Base-by-base conservation (phyloP, 2,329 filamentous ascomycete species). In the Boeremia exigua region DNA sequence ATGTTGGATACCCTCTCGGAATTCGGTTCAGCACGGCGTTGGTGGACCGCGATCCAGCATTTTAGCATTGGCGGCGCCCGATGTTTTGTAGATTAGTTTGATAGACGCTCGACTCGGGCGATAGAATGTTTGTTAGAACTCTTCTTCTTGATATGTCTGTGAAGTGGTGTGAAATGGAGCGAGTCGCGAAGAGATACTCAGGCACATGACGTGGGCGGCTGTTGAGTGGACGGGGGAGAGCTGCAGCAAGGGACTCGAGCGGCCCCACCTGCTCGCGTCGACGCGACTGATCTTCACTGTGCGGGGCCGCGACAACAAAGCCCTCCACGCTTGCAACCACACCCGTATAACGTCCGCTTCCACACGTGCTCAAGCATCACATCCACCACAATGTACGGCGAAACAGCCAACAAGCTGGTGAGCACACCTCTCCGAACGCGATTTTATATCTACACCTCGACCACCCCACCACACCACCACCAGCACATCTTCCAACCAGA, bases 341-440 rank as follows among this genome's bases (percentile, higher is more conserved):
- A 14, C 7, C 27, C 15, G 4, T 11, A 7, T 11, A 48, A 38
- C 17, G 17, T 17, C 8, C 17, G 1, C 11, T 17, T 33, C 10
- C 37, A 14, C 28, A 17, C 27, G 45, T n/a, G 23, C 9, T 8
- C 19, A 15, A 14, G 4, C 14, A 7, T 12, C 19, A 25, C 12
- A 10, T 3, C 14, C n/a, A 12, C 40, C 37, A 56, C 6, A 12
- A 96, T 96, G 92, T 95, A 96, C 77, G 92, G 92, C 65, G 92
- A 96, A 74, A 80, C 91, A 56, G 91, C 90, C 46, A 90, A 92
- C 75, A 96, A 96, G 78, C 80, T 96, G 77, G 91, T 94, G 69
- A 39, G 23, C 79, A 63, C 33, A 46, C n/a, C 23, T 15, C n/a
- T n/a, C n/a, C n/a, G n/a, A n/a, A n/a, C n/a, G n/a, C n/a, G n/a